A percentile compares a stretch with the other conserved stretches of the same genome.
phyloP scores from a whole-genome alignment of 1,284 basidiomycete species.

The Cutaneotrichosporon sp. region DNA sequence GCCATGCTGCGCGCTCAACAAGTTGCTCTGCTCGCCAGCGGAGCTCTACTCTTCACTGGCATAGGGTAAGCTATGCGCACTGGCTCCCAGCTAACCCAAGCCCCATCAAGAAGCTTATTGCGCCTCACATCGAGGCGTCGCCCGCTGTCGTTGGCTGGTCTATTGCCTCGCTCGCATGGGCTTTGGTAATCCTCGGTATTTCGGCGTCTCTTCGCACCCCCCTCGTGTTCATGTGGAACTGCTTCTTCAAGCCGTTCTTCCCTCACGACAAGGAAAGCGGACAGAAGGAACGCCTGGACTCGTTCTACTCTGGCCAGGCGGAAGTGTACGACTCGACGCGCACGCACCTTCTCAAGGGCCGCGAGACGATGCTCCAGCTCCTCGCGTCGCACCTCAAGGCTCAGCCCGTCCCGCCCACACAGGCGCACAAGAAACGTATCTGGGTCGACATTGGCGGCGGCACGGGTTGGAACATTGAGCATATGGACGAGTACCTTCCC shows the following conservation, averaged over 20 bases:
- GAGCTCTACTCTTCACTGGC: constrained; percentile 8
- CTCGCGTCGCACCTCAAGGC: constrained; percentile 62
- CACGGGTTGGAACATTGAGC: constrained; percentile 76
- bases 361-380: constrained; percentile 65
- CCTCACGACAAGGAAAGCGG: constrained; percentile 25
- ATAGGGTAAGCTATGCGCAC: not conserved
- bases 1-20: constrained; percentile 3
- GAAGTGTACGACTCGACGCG: constrained; percentile 66
- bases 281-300: constrained; percentile 47
- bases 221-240: constrained; percentile 46
- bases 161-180: constrained; percentile 20
- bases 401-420: constrained; percentile 36
- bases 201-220: constrained; percentile 25
- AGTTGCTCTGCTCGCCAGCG: constrained; percentile 6
- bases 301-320: constrained; percentile 65
- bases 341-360: constrained; percentile 58
- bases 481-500: constrained; percentile 66
- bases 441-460: constrained; percentile 82
- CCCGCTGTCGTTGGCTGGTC: constrained; percentile 24
- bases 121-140: constrained; percentile 17
- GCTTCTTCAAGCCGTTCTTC: constrained; percentile 50
- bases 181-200: constrained; percentile 21
- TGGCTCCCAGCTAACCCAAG: constrained; percentile 8
- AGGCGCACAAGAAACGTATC: constrained; percentile 49
- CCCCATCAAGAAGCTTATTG: constrained; percentile 27